These are phyloP conservation scores for Huiozyma sinensis DNA, from an alignment of 805 yeast genomes.

Conservation along the genomic window DNA sequence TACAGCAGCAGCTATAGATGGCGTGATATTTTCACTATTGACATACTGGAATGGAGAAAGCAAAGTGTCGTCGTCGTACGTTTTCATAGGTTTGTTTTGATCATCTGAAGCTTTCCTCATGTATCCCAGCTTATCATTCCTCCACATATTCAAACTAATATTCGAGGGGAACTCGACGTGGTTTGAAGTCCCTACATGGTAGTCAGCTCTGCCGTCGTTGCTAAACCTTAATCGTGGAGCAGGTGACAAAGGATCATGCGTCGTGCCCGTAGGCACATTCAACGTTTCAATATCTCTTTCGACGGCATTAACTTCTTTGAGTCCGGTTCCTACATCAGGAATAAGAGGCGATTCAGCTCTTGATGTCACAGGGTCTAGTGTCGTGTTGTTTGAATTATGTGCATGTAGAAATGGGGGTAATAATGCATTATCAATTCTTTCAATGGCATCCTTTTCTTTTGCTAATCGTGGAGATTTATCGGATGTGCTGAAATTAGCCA, in stretches of 20 bases:
- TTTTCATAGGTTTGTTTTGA: conserved; percentile 2
- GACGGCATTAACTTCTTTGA: neutral
- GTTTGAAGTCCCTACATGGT: neutral
- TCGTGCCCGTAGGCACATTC: no score
- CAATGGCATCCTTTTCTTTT: conserved; percentile 21
- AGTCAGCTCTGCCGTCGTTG: neutral
- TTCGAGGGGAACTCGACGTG: conserved; percentile 10
- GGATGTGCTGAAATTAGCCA: neutral
- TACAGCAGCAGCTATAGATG: neutral
- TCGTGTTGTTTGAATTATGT: neutral
- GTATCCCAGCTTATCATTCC: conserved; percentile 10
- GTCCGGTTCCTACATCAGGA: conserved; percentile 1
- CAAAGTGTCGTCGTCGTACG: conserved; percentile 1
- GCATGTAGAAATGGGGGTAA: conserved; percentile 20
- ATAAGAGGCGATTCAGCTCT: conserved; percentile 7
- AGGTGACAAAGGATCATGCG: conserved; percentile 7
- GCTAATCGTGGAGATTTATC: conserved; percentile 10
- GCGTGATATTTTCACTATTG: neutral
- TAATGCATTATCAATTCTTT: conserved; percentile 23
- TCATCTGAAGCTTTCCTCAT: conserved; percentile 10
- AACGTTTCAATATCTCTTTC: neutral
- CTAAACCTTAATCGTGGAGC: conserved; percentile 8
- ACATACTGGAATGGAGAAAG: conserved; percentile 9
- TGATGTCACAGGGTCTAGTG: neutral
- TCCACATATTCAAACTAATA: conserved; percentile 20